These are phyloP conservation scores for Aspergillus tamarii DNA, from an alignment of 2,329 filamentous ascomycete species.

Conservation along the genomic window DNA sequence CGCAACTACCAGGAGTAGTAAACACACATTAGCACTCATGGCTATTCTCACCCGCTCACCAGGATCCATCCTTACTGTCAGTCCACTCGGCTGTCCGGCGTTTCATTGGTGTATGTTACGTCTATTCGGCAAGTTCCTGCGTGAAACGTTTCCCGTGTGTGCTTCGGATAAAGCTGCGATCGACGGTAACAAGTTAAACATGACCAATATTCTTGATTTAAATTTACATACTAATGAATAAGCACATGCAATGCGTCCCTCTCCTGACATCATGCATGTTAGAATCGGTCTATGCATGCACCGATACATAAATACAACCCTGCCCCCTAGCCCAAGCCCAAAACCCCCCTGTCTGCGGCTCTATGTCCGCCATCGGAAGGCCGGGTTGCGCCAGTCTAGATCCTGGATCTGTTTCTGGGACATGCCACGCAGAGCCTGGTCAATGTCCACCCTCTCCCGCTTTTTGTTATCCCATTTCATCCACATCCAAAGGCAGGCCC, in stretches of 20 bases:
- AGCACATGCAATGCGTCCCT: not conserved
- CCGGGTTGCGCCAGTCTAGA: conserved; percentile 69
- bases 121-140: not conserved
- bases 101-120: not conserved
- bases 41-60: not conserved
- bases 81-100: not conserved
- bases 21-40: not conserved
- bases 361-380: conserved; percentile 20
- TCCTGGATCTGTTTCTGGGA: conserved; percentile 59
- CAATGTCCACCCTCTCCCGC: conserved; percentile 57
- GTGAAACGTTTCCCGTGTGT: not conserved
- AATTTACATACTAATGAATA: not conserved
- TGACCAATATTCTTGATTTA: too few species aligned
- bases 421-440: conserved; percentile 60
- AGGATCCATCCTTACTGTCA: not conserved
- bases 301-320: not conserved
- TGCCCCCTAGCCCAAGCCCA: not conserved
- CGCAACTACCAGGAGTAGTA: not conserved
- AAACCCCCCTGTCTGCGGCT: not conserved
- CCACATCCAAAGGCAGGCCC: conserved; percentile 58
- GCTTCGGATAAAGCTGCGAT: not conserved
- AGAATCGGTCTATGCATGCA: not conserved
- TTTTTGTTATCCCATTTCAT: conserved; percentile 66
- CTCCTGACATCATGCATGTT: not conserved
- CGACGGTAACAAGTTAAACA: not conserved